These are phyloP conservation scores for Fusarium mexicanum DNA, from an alignment of 2,329 filamentous ascomycete species.

Conservation along the genomic window DNA sequence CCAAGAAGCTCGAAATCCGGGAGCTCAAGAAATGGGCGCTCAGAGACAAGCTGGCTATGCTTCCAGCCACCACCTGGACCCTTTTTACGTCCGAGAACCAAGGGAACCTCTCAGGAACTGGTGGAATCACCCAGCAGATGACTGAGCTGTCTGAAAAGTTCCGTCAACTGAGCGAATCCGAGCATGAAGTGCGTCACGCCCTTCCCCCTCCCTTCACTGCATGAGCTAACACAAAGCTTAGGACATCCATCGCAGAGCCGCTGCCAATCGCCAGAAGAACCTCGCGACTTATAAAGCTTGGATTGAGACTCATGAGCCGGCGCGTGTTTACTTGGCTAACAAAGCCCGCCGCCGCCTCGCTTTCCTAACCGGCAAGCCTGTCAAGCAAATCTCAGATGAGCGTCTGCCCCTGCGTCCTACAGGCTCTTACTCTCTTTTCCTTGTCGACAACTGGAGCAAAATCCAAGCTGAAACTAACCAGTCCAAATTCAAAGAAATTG, in stretches of 20 bases:
- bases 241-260: conserved; percentile 46
- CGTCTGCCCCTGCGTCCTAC: conserved; percentile 56
- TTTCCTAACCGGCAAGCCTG: conserved; percentile 50
- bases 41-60: conserved; percentile 50
- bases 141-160: conserved; percentile 46
- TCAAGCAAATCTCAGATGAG: conserved; percentile 54
- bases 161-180: conserved; percentile 52
- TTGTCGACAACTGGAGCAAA: conserved; percentile 50
- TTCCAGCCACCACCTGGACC: conserved; percentile 49
- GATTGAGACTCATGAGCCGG: conserved; percentile 55
- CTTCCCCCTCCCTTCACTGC: background rate
- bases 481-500: conserved; percentile 37
- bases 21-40: conserved; percentile 55
- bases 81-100: conserved; percentile 52
- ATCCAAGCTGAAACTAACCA: conserved; percentile 20
- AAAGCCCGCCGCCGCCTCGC: conserved; percentile 50
- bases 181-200: conserved; percentile 54
- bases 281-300: conserved; percentile 55
- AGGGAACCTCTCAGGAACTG: background rate
- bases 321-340: conserved; percentile 58
- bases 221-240: conserved; percentile 19
- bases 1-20: conserved; percentile 44
- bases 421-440: conserved; percentile 50
- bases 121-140: conserved; percentile 37
- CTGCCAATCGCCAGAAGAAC: conserved; percentile 56